phyloP scores from a whole-genome alignment of 129 eudicot species.

The Flaveria linearis region DNA sequence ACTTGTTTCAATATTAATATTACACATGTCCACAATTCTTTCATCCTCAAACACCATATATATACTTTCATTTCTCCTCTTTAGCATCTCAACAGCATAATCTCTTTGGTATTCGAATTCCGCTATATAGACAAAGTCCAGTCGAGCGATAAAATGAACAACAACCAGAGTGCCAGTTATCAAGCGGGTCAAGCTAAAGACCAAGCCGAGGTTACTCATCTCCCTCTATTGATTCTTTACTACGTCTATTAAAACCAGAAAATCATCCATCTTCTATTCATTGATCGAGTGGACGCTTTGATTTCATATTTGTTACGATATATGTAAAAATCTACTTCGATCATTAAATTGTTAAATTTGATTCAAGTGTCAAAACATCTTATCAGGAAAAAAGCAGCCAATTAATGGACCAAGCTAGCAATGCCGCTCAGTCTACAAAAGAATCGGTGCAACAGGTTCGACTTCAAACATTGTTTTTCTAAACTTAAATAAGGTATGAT shows the following conservation, averaged over 20 bases:
- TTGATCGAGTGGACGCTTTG: background rate
- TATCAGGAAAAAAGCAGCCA: constrained; percentile 60
- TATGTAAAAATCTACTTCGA: background rate
- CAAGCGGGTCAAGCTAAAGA: constrained; percentile 64
- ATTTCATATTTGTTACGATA: background rate
- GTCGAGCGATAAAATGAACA: constrained; percentile 30
- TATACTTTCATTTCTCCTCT: constrained; percentile 1
- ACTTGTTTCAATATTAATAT: constrained; percentile 10
- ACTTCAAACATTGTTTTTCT: background rate
- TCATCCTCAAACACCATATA: constrained; percentile 28
- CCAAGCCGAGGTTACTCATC: constrained; percentile 52
- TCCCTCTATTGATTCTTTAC: background rate
- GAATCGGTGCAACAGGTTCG: constrained; percentile 60
- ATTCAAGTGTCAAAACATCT: background rate
- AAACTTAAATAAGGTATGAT: too few relatives aligned
- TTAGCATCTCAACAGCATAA: constrained; percentile 25
- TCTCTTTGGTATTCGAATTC: background rate
- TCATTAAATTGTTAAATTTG: background rate
- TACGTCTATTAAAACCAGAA: too few relatives aligned
- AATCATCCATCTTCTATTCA: too few relatives aligned
- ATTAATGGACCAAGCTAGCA: constrained; percentile 71
- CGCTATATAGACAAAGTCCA: background rate
- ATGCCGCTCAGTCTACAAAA: constrained; percentile 67
- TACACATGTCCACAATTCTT: constrained; percentile 21
- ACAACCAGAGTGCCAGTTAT: constrained; percentile 35